Percentiles rank a stretch among this genome's conserved stretches.
phyloP scores from a whole-genome alignment of 179 eudicot genomes.

The Actinidia polygama region DNA sequence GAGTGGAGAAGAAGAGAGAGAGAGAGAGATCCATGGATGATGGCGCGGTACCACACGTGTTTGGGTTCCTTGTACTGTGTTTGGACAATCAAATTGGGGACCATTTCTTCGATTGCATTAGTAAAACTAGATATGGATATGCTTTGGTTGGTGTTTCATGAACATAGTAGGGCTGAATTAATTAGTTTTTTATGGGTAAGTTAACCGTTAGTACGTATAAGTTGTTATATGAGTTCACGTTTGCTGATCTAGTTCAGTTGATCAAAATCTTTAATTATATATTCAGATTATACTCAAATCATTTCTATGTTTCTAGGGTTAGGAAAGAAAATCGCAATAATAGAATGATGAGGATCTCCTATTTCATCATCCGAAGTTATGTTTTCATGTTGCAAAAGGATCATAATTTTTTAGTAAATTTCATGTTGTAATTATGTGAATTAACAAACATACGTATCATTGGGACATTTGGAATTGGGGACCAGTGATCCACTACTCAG shows the following conservation, averaged over 20 bases:
- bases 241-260: too few relatives aligned
- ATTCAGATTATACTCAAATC: not conserved
- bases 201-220: too few relatives aligned
- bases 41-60: not conserved
- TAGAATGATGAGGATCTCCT: not conserved
- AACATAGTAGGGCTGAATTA: too few relatives aligned
- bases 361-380: not conserved
- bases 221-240: too few relatives aligned
- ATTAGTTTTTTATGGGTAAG: too few relatives aligned
- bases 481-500: constrained; percentile 12
- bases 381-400: constrained; percentile 11
- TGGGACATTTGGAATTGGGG: constrained; percentile 20
- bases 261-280: not conserved
- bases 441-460: not conserved
- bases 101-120: constrained; percentile 4
- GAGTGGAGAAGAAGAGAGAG: not conserved
- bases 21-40: too few relatives aligned
- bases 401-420: not conserved
- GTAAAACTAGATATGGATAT: not conserved
- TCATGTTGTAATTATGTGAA: not conserved
- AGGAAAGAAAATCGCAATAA: not conserved
- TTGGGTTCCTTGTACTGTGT: not conserved
- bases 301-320: not conserved
- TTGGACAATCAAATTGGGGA: not conserved
- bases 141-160: constrained; percentile 3